These are phyloP conservation scores for Tricholoma terreum DNA, from an alignment of 768 basidiomycete species.

Conservation along the genomic window DNA sequence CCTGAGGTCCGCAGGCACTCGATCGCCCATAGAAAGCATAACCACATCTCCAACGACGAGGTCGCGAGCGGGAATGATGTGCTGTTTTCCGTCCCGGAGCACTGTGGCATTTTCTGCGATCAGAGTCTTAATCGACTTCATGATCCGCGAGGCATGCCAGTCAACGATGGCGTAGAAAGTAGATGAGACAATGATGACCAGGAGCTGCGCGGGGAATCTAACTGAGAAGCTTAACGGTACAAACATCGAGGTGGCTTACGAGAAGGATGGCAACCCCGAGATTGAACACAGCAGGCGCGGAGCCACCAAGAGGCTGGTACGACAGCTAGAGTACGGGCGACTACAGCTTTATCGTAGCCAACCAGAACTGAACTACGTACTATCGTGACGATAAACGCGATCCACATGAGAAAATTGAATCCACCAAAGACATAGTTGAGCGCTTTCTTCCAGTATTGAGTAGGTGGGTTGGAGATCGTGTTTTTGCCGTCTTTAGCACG, in stretches of 20 bases:
- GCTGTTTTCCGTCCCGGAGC: background rate
- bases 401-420: background rate
- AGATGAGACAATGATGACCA: background rate
- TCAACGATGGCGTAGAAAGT: background rate
- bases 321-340: background rate
- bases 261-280: background rate
- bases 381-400: background rate
- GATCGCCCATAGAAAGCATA: slow-evolving; percentile 58
- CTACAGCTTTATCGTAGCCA: background rate
- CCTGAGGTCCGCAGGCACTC: slow-evolving; percentile 68
- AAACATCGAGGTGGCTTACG: background rate
- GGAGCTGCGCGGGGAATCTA: background rate
- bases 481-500: background rate
- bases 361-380: background rate
- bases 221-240: too few species aligned
- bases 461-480: background rate
- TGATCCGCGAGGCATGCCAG: background rate
- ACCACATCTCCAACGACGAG: slow-evolving; percentile 70
- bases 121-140: background rate
- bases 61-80: slow-evolving; percentile 52
- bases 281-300: background rate
- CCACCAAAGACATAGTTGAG: background rate
- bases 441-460: background rate
- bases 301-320: background rate
- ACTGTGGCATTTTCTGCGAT: background rate